phyloP scores from a whole-genome alignment of 352 stramenopile genomes.

The Phytophthora brassicae region DNA sequence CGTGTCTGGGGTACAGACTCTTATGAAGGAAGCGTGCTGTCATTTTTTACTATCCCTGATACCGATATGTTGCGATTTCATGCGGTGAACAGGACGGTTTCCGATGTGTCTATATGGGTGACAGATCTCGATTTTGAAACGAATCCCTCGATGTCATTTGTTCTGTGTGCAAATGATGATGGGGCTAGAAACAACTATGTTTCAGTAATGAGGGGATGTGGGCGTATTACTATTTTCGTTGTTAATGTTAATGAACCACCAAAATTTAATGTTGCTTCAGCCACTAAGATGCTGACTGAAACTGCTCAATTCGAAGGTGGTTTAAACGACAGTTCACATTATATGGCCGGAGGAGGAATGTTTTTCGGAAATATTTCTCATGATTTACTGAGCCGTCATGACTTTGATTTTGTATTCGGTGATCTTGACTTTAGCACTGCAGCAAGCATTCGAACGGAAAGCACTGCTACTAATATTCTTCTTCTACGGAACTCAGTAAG shows the following conservation, averaged over 20 bases:
- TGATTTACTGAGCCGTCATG: constrained; percentile 1
- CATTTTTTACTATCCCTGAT: constrained; percentile 42
- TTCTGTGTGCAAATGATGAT: constrained; percentile 55
- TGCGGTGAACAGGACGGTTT: constrained; percentile 20
- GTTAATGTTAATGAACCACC: constrained; percentile 48
- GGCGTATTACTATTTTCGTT: constrained; percentile 37
- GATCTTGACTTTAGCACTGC: constrained; percentile 48
- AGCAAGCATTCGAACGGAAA: constrained; percentile 27
- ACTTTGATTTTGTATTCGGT: constrained; percentile 41
- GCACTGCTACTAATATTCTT: constrained; percentile 14
- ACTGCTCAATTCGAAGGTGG: constrained; percentile 18
- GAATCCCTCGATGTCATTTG: constrained; percentile 27
- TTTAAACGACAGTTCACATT: constrained; percentile 11
- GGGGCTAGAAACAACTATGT: constrained; percentile 45
- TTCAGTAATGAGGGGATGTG: constrained; percentile 51
- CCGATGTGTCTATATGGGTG: constrained; percentile 37
- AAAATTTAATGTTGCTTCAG: constrained; percentile 10
- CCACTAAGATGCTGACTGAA: constrained; percentile 5
- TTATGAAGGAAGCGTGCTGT: constrained; percentile 39
- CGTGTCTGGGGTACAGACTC: constrained; percentile 35
- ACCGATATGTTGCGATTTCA: constrained; percentile 31
- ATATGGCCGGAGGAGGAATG: constrained; percentile 10
- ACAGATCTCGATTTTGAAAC: constrained; percentile 43
- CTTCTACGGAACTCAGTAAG: not conserved
- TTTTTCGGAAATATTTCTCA: constrained; percentile 28